Evolutionary conservation across 805 yeast species (phyloP), one percentile per base, ranked within the genome.

Genomic region (Henningerozyma blattae): DNA sequence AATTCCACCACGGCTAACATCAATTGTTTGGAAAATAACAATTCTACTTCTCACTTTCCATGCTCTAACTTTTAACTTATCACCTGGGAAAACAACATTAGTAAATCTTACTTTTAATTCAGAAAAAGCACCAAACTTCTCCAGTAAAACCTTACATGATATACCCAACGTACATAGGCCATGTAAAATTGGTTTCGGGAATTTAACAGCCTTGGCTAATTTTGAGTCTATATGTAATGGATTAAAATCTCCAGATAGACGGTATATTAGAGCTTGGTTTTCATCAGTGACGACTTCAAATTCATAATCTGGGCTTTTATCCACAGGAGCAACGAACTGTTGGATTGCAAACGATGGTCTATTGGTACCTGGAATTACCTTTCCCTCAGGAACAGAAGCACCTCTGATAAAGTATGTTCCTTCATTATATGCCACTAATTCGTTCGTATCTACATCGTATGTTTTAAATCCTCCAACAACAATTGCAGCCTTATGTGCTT

Each of bases 201-300:
- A 89, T 40, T 79, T 80, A 31, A 89, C 96, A 37, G 82, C 82
- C 42, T 77, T 72, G 13, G 97, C 96, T 60, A 87, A 80, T 20
- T 57, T 66, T 15, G 97, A 96, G 62, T 89, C 97, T 54, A 89
- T 78, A 64, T 87, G 98, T 47, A 89, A 70, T 39, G 98, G 98
- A 59, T 89, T 89, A 58, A 77, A 77, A 65, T 89, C 98, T 35
- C 95, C 97, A 40, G 89, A 78, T 40, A 89, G 66, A 56, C 98
- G 74, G 65, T 89, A 89, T 36, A 87, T 60, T 4, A 94, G 84
- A 30, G 96, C 96, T 57, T 77, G 85, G 56, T 86, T 82, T 28
- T 58, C 65, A 18, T 68, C 53, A 2, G 91, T 81, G 43, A 68
- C 59, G 47, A 73, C 68, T 28, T 67, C 71, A 30, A 59, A 56